Percentiles rank a stretch among this genome's conserved stretches.
Conservation (phyloP, 2,329 filamentous ascomycete species). For the Fusarium drepaniforme region DNA sequence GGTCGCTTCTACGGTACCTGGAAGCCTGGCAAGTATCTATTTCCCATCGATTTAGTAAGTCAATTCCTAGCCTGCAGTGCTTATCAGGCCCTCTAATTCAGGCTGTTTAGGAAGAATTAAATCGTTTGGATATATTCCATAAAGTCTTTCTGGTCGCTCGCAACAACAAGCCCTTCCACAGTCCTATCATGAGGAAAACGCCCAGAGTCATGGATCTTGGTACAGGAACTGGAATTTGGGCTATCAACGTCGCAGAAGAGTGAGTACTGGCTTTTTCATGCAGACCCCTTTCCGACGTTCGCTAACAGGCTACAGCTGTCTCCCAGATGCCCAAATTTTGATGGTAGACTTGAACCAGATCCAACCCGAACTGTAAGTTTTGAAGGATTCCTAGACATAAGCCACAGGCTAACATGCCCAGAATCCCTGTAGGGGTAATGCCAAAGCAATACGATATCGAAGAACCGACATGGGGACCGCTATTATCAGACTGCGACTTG, state of each 20-base stretch:
- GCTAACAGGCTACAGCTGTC: conserved; percentile 32
- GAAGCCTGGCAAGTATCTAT: conserved; percentile 77
- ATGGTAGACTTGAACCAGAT: conserved; percentile 56
- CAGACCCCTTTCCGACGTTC: background rate
- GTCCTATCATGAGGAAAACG: conserved; percentile 28
- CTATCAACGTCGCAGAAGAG: conserved; percentile 82
- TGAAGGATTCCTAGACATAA: background rate
- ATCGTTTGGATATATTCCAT: conserved; percentile 86
- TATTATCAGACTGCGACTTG: conserved; percentile 75
- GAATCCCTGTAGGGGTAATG: conserved; percentile 73
- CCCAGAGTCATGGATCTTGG: conserved; percentile 74
- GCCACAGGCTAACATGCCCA: conserved; percentile 51
- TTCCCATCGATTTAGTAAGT: conserved; percentile 81
- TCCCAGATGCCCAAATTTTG: conserved; percentile 48
- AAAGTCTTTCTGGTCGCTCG: conserved; percentile 78
- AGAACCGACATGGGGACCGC: conserved; percentile 69
- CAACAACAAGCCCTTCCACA: conserved; percentile 51
- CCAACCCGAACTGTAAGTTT: conserved; percentile 53
- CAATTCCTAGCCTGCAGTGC: background rate
- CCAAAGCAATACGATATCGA: conserved; percentile 80
- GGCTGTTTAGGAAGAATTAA: conserved; percentile 71
- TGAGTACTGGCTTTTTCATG: conserved; percentile 55
- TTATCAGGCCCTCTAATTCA: conserved; percentile 25
- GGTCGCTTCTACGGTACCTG: conserved; percentile 78
- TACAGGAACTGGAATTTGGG: conserved; percentile 92